Conservation (phyloP, 805 yeast genomes). For the Brettanomyces nanus region DNA sequence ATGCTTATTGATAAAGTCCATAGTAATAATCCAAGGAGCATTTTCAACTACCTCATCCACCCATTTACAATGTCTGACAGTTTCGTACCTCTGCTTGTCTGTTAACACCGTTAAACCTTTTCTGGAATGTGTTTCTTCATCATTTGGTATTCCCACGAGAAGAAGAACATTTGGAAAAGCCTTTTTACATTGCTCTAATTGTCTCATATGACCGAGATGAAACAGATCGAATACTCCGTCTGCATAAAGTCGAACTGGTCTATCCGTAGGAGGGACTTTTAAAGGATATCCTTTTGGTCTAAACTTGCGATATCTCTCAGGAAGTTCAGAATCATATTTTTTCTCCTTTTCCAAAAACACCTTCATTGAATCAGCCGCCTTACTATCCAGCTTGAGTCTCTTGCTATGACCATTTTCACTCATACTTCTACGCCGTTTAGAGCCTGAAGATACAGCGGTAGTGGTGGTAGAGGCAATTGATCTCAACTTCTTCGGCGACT, state of each 20-base stretch:
- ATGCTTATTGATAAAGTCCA: slow-evolving; percentile 71
- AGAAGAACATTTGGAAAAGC: slow-evolving; percentile 76
- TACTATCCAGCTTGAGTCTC: slow-evolving; percentile 8
- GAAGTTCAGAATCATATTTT: slow-evolving; percentile 54
- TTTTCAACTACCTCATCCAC: slow-evolving; percentile 92
- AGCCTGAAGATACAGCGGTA: not conserved
- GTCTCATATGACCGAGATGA: slow-evolving; percentile 97
- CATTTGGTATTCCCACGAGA: slow-evolving; percentile 90
- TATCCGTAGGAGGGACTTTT: slow-evolving; percentile 74
- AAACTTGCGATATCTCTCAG: slow-evolving; percentile 62
- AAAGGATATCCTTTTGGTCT: slow-evolving; percentile 74
- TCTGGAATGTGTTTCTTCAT: slow-evolving; percentile 79
- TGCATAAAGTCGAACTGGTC: slow-evolving; percentile 92
- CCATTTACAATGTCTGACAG: slow-evolving; percentile 92
- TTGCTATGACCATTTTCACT: slow-evolving; percentile 5
- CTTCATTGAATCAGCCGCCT: slow-evolving; percentile 20
- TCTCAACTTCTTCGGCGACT: not conserved
- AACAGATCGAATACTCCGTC: slow-evolving; percentile 97
- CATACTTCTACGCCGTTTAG: too few relatives aligned
- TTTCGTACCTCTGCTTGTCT: slow-evolving; percentile 82
- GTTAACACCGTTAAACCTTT: slow-evolving; percentile 90
- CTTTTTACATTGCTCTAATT: slow-evolving; percentile 93
- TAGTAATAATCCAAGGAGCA: slow-evolving; percentile 93
- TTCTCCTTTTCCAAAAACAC: slow-evolving; percentile 37
- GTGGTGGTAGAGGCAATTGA: not conserved